phyloP scores from a whole-genome alignment of 306 rosid genomes.

The Ziziphus jujuba region DNA sequence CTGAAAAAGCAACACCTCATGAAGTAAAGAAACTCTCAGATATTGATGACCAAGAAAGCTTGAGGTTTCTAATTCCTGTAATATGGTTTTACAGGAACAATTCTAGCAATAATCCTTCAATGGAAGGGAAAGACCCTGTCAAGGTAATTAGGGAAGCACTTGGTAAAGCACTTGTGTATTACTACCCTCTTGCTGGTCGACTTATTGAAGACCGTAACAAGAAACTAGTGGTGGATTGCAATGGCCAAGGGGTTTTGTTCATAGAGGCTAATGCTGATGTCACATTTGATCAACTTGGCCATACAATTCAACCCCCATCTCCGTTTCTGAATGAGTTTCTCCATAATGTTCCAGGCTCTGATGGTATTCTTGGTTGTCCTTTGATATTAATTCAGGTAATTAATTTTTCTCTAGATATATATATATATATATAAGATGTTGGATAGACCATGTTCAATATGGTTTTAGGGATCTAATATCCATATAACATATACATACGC shows the following conservation, averaged over 20 bases:
- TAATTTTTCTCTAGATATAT: too few relatives aligned
- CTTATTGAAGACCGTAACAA: slow-evolving; percentile 18
- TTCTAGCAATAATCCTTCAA: too few relatives aligned
- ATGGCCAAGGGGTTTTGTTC: slow-evolving; percentile 29
- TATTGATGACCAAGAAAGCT: slow-evolving; percentile 28
- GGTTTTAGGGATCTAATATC: too few relatives aligned
- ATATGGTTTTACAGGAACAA: too few relatives aligned
- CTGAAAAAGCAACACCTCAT: too few relatives aligned
- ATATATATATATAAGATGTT: too few relatives aligned
- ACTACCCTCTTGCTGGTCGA: slow-evolving; percentile 38
- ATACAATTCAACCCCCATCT: slow-evolving; percentile 21
- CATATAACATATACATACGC: too few relatives aligned
- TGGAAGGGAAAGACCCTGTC: slow-evolving; percentile 1
- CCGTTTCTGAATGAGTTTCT: slow-evolving; percentile 29
- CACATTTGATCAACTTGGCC: slow-evolving; percentile 13
- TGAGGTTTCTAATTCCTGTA: too few relatives aligned
- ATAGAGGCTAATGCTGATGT: slow-evolving; percentile 18
- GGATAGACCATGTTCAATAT: too few relatives aligned
- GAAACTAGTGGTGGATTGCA: slow-evolving; percentile 34
- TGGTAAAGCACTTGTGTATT: slow-evolving; percentile 24
- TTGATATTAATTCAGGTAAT: slow-evolving; percentile 25
- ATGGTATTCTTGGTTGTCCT: slow-evolving; percentile 12
- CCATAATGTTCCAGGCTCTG: slow-evolving; percentile 9
- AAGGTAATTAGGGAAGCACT: slow-evolving; percentile 24
- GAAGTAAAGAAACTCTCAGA: too few relatives aligned